Evolutionary conservation across 768 basidiomycete genomes (phyloP).

Genomic region (Tephrocybe sp.): DNA sequence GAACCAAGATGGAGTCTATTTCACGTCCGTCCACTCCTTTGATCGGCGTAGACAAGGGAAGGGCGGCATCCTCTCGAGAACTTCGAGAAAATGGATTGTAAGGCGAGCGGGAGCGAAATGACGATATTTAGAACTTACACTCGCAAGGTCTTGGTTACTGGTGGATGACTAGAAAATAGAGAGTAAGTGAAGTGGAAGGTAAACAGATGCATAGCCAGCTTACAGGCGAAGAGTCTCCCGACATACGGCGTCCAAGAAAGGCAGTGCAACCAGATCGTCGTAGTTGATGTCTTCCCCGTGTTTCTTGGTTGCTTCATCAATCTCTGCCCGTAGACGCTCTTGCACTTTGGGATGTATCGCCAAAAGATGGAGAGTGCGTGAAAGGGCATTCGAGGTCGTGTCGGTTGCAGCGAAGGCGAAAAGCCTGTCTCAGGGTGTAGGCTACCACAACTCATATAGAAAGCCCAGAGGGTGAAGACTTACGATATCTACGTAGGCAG

Average conservation of each 20-base stretch:
- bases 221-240: background rate
- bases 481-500: conserved; percentile 3
- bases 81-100: conserved; percentile 14
- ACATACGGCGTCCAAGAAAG: conserved; percentile 1
- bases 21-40: conserved; percentile 25
- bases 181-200: background rate
- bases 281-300: conserved; percentile 17
- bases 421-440: conserved; percentile 15
- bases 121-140: background rate
- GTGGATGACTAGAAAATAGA: background rate
- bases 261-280: conserved; percentile 20
- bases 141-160: background rate
- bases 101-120: background rate
- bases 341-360: conserved; percentile 24
- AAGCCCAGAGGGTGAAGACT: background rate
- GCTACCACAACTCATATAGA: background rate
- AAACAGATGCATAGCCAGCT: background rate
- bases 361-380: conserved; percentile 23
- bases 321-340: conserved; percentile 23
- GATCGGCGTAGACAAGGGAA: conserved; percentile 33
- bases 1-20: conserved; percentile 18
- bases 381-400: conserved; percentile 26
- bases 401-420: conserved; percentile 27
- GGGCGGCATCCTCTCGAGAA: conserved; percentile 23
- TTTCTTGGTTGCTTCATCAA: conserved; percentile 11